Percentiles rank a stretch among this genome's conserved stretches.
These are phyloP conservation scores for Keithomyces neogunnii DNA, from an alignment of 2,329 filamentous ascomycete genomes.

Conservation along the genomic window DNA sequence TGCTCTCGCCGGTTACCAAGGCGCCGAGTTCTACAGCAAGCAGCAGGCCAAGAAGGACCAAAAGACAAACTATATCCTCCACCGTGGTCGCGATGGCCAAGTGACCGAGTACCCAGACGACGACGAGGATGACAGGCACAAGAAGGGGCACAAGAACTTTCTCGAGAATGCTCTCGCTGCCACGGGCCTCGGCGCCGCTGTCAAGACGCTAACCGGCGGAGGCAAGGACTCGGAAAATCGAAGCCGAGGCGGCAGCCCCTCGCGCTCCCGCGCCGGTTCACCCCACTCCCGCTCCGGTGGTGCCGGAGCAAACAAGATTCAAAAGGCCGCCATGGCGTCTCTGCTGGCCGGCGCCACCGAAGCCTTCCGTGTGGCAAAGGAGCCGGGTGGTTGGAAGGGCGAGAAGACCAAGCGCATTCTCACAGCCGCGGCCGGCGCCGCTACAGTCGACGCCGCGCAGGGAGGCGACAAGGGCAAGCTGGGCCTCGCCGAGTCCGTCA, in stretches of 20 bases:
- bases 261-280: conserved; percentile 41
- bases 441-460: conserved; percentile 72
- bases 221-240: conserved; percentile 31
- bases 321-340: conserved; percentile 86
- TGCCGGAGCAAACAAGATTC: conserved; percentile 49
- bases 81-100: conserved; percentile 45
- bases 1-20: conserved; percentile 55
- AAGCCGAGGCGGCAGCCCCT: conserved; percentile 38
- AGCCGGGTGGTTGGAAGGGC: conserved; percentile 81
- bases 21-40: conserved; percentile 55
- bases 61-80: conserved; percentile 43
- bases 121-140: conserved; percentile 47
- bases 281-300: conserved; percentile 34
- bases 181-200: conserved; percentile 52
- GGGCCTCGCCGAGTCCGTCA: conserved; percentile 75
- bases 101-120: conserved; percentile 48
- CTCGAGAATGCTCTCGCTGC: conserved; percentile 54
- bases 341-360: conserved; percentile 85
- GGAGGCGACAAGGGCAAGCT: conserved; percentile 71
- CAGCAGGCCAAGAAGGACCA: conserved; percentile 47
- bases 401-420: conserved; percentile 87
- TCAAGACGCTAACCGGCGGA: conserved; percentile 48
- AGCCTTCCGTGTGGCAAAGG: conserved; percentile 82
- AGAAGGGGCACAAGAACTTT: conserved; percentile 55
- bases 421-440: conserved; percentile 79